These are phyloP conservation scores for Diaporthe destruens DNA, from an alignment of 2,329 filamentous ascomycete genomes.

Conservation along the genomic window DNA sequence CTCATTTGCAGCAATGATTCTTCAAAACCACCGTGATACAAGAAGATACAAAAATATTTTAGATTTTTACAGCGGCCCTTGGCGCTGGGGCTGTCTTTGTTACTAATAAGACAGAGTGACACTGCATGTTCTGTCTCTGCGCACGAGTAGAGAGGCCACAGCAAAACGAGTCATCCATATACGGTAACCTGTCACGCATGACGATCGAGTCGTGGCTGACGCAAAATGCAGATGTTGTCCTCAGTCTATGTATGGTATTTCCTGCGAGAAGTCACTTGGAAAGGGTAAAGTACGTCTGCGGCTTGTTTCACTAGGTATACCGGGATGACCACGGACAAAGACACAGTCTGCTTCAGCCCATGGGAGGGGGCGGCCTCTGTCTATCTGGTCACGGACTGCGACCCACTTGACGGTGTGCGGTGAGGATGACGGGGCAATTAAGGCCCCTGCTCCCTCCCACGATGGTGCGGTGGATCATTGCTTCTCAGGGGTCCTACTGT, in stretches of 20 bases:
- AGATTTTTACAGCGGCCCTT: not conserved
- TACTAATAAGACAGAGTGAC: not conserved
- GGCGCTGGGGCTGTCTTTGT: not conserved
- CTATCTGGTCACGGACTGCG: not conserved
- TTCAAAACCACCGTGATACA: not conserved
- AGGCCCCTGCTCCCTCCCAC: conserved; percentile 13
- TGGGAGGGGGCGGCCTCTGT: not conserved
- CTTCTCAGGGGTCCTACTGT: conserved; percentile 15
- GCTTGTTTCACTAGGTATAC: not conserved
- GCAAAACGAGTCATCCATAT: not conserved
- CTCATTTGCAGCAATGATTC: not conserved
- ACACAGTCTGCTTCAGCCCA: conserved; percentile 5
- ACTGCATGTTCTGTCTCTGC: not conserved
- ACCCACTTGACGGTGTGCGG: conserved; percentile 3
- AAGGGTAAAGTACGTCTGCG: not conserved
- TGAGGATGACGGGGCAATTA: conserved; percentile 24
- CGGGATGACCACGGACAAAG: not conserved
- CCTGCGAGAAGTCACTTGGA: not conserved
- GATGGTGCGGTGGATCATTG: conserved; percentile 15
- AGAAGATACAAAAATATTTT: not conserved
- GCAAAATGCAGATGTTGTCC: not conserved
- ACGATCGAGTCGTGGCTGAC: not conserved
- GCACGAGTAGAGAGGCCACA: not conserved
- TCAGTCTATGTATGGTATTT: not conserved
- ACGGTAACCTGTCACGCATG: no score